Conservation (phyloP, 352 stramenopile species). For the Phytopythium helicoides region DNA sequence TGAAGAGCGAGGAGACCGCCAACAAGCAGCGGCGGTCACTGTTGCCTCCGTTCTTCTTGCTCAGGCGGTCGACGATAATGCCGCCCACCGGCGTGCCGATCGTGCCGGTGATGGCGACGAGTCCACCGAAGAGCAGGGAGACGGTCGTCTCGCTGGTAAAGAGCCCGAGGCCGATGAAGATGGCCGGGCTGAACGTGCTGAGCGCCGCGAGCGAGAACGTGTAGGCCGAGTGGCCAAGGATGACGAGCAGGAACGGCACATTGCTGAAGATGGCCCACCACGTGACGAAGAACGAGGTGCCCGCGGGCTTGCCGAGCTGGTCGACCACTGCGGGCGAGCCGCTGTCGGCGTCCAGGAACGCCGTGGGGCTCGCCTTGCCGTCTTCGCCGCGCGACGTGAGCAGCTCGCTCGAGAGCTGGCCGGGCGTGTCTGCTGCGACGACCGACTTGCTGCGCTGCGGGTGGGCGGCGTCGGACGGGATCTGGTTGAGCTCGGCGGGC, state of each 20-base stretch:
- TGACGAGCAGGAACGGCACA: slow-evolving; percentile 74
- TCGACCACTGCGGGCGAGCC: background rate
- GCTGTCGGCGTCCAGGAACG: slow-evolving; percentile 22
- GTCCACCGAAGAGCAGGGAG: slow-evolving; percentile 82
- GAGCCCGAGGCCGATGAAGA: slow-evolving; percentile 90
- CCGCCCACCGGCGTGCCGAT: slow-evolving; percentile 88
- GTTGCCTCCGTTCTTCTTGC: slow-evolving; percentile 26
- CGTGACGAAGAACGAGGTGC: slow-evolving; percentile 44
- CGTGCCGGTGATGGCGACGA: slow-evolving; percentile 82
- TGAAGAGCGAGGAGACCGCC: slow-evolving; percentile 65
- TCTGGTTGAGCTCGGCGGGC: slow-evolving; percentile 51
- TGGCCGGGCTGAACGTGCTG: slow-evolving; percentile 83
- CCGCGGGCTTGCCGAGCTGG: slow-evolving; percentile 13
- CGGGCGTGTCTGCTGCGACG: slow-evolving; percentile 17
- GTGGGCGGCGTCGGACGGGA: slow-evolving; percentile 25
- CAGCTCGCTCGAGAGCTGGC: slow-evolving; percentile 11
- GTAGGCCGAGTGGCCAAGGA: slow-evolving; percentile 83
- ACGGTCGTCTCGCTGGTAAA: slow-evolving; percentile 83
- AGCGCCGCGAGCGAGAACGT: slow-evolving; percentile 87
- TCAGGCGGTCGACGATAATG: slow-evolving; percentile 60
- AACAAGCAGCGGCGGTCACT: slow-evolving; percentile 46
- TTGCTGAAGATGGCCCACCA: slow-evolving; percentile 69
- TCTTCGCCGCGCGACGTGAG: slow-evolving; percentile 15
- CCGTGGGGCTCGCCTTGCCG: slow-evolving; percentile 18
- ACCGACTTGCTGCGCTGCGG: slow-evolving; percentile 5